A percentile compares a stretch with the other conserved stretches of the same genome.
phyloP scores from a whole-genome alignment of 202 grass and related monocot genomes.

The Elaeis oleifera region DNA sequence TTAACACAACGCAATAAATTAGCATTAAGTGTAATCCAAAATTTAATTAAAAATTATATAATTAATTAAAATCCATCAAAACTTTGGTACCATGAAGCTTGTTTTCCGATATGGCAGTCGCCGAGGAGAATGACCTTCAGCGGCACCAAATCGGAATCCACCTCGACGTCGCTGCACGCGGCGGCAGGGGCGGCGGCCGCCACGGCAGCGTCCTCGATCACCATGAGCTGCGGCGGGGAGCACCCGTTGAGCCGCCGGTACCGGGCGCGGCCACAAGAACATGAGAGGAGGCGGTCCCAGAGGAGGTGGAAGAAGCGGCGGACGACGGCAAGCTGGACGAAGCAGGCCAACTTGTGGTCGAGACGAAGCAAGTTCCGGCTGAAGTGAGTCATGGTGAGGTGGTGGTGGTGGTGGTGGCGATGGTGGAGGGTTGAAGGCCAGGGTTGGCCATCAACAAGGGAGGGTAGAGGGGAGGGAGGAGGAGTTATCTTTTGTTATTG shows the following conservation, averaged over 20 bases:
- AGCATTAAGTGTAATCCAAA: too few species aligned
- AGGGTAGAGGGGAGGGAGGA: neutral
- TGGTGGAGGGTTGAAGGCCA: neutral
- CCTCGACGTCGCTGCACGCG: slow-evolving; percentile 4
- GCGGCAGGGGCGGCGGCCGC: neutral
- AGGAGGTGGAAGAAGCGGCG: slow-evolving; percentile 10
- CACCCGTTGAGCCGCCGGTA: slow-evolving; percentile 1
- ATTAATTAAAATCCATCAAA: neutral
- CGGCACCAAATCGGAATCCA: slow-evolving; percentile 17
- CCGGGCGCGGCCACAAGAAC: neutral
- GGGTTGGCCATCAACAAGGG: slow-evolving; percentile 1
- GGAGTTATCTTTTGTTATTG: neutral
- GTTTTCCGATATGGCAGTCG: slow-evolving; percentile 26
- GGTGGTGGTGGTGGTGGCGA: neutral
- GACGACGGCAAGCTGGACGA: neutral
- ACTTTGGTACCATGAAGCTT: slow-evolving; percentile 28
- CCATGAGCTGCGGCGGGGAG: neutral
- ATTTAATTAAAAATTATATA: too few species aligned
- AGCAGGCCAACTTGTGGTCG: neutral
- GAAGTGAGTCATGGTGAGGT: neutral
- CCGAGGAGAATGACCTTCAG: slow-evolving; percentile 33
- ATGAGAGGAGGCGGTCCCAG: neutral
- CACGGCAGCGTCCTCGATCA: neutral
- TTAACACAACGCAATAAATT: too few species aligned
- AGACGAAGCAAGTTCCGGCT: neutral